These are phyloP conservation scores for Skeletonema costatum DNA, from an alignment of 108 stramenopile genomes.

Conservation along the genomic window DNA sequence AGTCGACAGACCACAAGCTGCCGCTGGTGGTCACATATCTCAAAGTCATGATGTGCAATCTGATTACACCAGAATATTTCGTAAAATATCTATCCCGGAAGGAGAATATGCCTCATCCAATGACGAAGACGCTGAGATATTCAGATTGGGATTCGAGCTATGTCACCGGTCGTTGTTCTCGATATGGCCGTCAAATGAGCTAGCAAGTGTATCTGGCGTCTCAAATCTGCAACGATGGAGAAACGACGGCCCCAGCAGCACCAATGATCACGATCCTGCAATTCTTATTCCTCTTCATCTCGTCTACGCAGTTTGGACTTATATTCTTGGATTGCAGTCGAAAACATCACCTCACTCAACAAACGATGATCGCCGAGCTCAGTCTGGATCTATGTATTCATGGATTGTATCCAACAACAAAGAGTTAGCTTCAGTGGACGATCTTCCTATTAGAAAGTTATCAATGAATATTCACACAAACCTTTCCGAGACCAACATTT, in stretches of 20 bases:
- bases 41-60: background rate
- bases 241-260: background rate
- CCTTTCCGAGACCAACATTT: slow-evolving; percentile 15
- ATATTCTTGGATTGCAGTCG: slow-evolving; percentile 17
- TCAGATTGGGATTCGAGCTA: slow-evolving; percentile 32
- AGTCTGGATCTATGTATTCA: slow-evolving; percentile 30
- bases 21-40: background rate
- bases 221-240: slow-evolving; percentile 26
- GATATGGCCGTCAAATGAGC: slow-evolving; percentile 11
- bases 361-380: background rate
- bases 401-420: slow-evolving; percentile 37
- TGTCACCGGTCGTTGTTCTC: slow-evolving; percentile 34
- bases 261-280: slow-evolving; percentile 3
- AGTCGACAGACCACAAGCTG: background rate
- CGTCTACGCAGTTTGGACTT: slow-evolving; percentile 34
- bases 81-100: slow-evolving; percentile 31
- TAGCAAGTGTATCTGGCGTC: slow-evolving; percentile 4
- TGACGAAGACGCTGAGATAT: slow-evolving; percentile 20
- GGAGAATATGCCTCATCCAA: slow-evolving; percentile 32
- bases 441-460: background rate
- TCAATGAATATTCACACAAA: background rate
- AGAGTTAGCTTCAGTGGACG: slow-evolving; percentile 14
- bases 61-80: slow-evolving; percentile 2
- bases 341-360: background rate
- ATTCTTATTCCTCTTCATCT: slow-evolving; percentile 29